A percentile compares a stretch with the other conserved stretches of the same genome.
Evolutionary conservation across 345 rosid species (phyloP).

Genomic region (Boechera divaricarpa): DNA sequence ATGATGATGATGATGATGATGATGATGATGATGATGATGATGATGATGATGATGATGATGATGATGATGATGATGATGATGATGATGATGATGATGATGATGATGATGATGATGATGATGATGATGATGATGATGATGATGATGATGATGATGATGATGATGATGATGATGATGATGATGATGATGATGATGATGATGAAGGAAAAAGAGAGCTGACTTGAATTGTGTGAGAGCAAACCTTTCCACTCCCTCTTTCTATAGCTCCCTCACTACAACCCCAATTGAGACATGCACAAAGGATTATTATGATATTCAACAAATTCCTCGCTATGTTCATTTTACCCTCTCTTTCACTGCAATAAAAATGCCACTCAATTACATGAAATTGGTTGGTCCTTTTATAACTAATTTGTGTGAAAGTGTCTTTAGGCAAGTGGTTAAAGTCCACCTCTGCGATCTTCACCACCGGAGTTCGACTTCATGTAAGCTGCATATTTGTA

Average conservation of each 20-base stretch:
- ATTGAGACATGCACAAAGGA: constrained; percentile 33
- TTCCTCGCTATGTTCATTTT: constrained; percentile 4
- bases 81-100: constrained; percentile 51
- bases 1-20: constrained; percentile 50
- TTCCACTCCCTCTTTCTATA: constrained; percentile 29
- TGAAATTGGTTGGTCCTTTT: constrained; percentile 9
- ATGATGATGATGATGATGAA: constrained; percentile 19
- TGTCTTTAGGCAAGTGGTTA: too few species aligned
- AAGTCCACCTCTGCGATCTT: too few species aligned
- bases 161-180: too few species aligned
- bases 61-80: constrained; percentile 50
- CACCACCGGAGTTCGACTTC: too few species aligned
- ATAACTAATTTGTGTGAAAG: constrained; percentile 19
- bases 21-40: constrained; percentile 53
- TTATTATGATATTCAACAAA: constrained; percentile 26
- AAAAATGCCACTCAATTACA: constrained; percentile 13
- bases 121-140: constrained; percentile 49
- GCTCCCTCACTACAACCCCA: constrained; percentile 30
- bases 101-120: constrained; percentile 53
- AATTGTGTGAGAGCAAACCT: constrained; percentile 37
- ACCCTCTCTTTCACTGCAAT: constrained; percentile 1
- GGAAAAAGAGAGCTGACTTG: constrained; percentile 53
- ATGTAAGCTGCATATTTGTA: too few species aligned
- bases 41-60: constrained; percentile 54
- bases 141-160: constrained; percentile 54